Evolutionary conservation across 2,329 filamentous ascomycete genomes (phyloP), one percentile per base, ranked within the genome.

Genomic region (Calonectria fujianensis): DNA sequence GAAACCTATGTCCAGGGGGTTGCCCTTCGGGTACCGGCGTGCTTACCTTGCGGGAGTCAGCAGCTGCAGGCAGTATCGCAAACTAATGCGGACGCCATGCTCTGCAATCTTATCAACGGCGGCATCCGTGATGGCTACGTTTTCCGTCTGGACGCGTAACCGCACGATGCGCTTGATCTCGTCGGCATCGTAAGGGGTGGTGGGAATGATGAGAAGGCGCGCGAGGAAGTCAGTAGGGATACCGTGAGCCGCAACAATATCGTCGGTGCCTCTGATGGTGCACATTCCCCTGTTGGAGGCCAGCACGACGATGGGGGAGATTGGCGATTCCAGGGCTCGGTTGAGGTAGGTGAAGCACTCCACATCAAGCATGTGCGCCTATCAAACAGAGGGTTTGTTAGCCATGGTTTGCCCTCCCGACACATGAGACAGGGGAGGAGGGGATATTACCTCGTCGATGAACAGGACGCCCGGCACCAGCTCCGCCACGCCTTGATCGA

Each of bases 331-430:
- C 80, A 99, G 91, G n/a, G 97, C 97, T 83, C 96, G 95, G 90
- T 98, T 98, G 83, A 99, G 93, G 87, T 98, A 99, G 79, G 97
- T 98, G 88, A 98, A 99, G 89, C 96, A 98, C 89, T 99, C 97
- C 80, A 99, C 94, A 85, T 99, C 97, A 81, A 99, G 95, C 97
- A 99, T 99, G 89, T 99, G 96, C 75, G 98, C 96, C 96, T 97
- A 80, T 83, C 74, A 79, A 77, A 77, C 70, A 59, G 27, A 65
- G 66, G 59, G 59, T 77, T 70, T 50, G 76, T 82, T 77, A 81
- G 78, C 72, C 57, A 76, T 67, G 51, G 71, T 72, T 75, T 78
- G 70, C 77, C 71, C 67, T 75, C 69, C 75, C 74, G 74, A 72
- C 39, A 72, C 73, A 65, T 64, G 35, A 70, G 73, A 77, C 61